Evolutionary conservation across 2,329 filamentous ascomycete species (phyloP).

Genomic region (Cytospora mali): DNA sequence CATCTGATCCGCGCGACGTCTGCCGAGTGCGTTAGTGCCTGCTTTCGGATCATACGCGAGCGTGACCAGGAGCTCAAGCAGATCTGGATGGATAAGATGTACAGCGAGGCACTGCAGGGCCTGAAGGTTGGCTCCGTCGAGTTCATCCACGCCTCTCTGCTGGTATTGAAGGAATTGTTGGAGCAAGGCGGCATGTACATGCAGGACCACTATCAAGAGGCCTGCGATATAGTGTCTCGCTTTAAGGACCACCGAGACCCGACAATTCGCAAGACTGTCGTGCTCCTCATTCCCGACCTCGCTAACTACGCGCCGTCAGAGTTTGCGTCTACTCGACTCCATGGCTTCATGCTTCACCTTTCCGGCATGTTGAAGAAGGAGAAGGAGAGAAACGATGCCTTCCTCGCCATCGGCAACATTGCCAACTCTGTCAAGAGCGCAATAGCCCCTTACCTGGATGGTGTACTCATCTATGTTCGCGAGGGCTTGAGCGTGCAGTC

Average conservation of each 20-base stretch:
- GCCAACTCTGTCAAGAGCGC: slow-evolving; percentile 94
- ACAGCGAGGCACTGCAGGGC: slow-evolving; percentile 79
- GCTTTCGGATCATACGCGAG: slow-evolving; percentile 93
- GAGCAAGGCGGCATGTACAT: slow-evolving; percentile 99
- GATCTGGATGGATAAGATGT: slow-evolving; percentile 88
- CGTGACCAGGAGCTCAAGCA: slow-evolving; percentile 86
- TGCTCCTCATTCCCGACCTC: slow-evolving; percentile 87
- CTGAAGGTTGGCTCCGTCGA: slow-evolving; percentile 82
- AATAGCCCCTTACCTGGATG: slow-evolving; percentile 93
- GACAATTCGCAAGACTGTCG: slow-evolving; percentile 85
- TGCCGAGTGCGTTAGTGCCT: slow-evolving; percentile 89
- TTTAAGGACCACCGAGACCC: slow-evolving; percentile 92
- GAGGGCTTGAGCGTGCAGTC: slow-evolving; percentile 86
- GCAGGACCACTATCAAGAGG: slow-evolving; percentile 90
- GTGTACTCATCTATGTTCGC: slow-evolving; percentile 88
- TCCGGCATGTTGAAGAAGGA: slow-evolving; percentile 93
- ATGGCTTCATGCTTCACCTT: slow-evolving; percentile 96
- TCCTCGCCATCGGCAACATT: slow-evolving; percentile 93
- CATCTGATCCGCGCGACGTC: slow-evolving; percentile 91
- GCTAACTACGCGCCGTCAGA: slow-evolving; percentile 91
- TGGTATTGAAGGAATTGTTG: slow-evolving; percentile 90
- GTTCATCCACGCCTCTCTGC: slow-evolving; percentile 87
- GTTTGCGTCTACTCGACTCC: slow-evolving; percentile 84
- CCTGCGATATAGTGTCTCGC: slow-evolving; percentile 88
- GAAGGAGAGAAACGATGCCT: slow-evolving; percentile 91